phyloP scores from a whole-genome alignment of 192 early-diverging fungal species.

The Pilaira anomala region DNA sequence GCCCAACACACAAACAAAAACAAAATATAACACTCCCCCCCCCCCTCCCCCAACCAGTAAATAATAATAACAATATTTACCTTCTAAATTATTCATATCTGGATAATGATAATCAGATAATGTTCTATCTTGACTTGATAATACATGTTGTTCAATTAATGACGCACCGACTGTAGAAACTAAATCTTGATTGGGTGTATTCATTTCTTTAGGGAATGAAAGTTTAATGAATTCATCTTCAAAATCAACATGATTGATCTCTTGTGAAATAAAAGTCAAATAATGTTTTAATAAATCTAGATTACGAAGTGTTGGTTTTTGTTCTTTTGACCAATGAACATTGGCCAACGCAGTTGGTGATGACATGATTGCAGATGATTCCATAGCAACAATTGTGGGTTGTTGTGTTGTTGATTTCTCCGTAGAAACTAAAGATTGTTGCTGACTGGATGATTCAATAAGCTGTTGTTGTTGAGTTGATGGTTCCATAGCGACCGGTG shows the following conservation, averaged over 20 bases:
- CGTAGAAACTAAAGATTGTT: too few species aligned
- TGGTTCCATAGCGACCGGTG: neutral
- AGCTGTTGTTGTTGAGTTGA: neutral
- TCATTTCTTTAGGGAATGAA: neutral
- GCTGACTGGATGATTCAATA: neutral
- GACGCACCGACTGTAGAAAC: neutral
- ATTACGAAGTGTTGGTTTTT: constrained; percentile 15
- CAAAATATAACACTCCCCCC: neutral
- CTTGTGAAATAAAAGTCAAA: constrained; percentile 16
- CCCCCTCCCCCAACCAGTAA: neutral
- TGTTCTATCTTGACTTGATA: too few species aligned
- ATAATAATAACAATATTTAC: neutral
- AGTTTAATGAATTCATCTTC: constrained; percentile 11
- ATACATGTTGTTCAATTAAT: constrained; percentile 7
- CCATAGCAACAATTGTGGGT: neutral
- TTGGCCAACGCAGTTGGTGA: constrained; percentile 9
- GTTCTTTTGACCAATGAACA: constrained; percentile 19
- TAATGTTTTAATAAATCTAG: constrained; percentile 22
- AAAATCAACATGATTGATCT: neutral
- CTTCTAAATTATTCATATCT: too few species aligned
- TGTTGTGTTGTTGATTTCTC: neutral
- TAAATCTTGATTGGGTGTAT: neutral
- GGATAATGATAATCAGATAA: too few species aligned
- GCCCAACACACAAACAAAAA: constrained; percentile 3
- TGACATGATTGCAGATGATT: neutral